Evolutionary conservation across 495 filamentous ascomycete species (phyloP).

Genomic region (Penicillium bovifimosum): DNA sequence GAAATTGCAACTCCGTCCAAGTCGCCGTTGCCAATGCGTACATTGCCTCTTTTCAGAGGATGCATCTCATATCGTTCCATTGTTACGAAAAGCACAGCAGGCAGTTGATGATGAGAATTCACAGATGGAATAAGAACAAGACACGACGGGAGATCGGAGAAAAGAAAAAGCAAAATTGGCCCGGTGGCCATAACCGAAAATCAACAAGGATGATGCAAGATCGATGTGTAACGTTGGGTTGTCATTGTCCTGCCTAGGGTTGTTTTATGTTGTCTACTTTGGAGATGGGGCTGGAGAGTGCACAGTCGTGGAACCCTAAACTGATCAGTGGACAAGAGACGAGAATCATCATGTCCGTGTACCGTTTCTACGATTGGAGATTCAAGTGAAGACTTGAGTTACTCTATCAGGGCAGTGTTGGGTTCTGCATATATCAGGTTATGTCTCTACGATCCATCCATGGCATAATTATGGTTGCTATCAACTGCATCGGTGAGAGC

Average conservation of each 20-base stretch:
- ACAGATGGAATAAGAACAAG: not conserved
- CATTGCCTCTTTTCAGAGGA: not conserved
- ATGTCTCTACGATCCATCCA: not conserved
- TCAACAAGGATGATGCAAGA: conserved; percentile 1
- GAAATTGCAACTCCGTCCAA: not conserved
- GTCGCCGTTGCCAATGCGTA: not conserved
- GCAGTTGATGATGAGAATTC: not conserved
- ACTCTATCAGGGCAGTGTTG: not conserved
- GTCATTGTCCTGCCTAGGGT: not conserved
- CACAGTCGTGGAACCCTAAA: not conserved
- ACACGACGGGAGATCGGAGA: not conserved
- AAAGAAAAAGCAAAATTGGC: conserved; percentile 2
- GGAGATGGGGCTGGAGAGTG: not conserved
- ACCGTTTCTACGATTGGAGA: not conserved
- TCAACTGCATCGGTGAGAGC: not conserved
- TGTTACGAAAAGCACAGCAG: not conserved
- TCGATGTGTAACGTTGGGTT: not conserved
- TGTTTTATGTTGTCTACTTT: conserved; percentile 1
- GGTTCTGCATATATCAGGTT: not conserved
- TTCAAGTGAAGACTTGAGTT: not conserved
- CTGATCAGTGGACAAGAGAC: not conserved
- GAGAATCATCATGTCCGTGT: not conserved
- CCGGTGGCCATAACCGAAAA: not conserved
- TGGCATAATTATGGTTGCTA: not conserved
- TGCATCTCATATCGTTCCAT: conserved; percentile 3